Evolutionary conservation across 176 grass and related monocot species (phyloP).

Genomic region (Cenchrus fungigraminus): DNA sequence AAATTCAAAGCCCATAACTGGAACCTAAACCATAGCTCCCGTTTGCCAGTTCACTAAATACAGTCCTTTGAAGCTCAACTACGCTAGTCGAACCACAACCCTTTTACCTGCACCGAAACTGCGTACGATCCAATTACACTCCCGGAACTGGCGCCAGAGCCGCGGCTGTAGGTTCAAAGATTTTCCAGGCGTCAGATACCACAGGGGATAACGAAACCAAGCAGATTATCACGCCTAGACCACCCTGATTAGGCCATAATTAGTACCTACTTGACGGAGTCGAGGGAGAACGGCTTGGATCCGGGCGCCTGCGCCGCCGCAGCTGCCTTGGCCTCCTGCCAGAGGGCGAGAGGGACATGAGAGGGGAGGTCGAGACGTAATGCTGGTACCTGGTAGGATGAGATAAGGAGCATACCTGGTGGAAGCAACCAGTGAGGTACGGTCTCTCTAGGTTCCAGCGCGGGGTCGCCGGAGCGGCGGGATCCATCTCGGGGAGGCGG

Average conservation of each 20-base stretch:
- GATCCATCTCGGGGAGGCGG: slow-evolving; percentile 48
- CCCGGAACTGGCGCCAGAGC: slow-evolving; percentile 60
- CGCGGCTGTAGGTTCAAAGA: slow-evolving; percentile 52
- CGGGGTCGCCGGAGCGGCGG: slow-evolving; percentile 59
- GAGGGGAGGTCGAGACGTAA: not conserved
- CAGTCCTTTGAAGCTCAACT: not conserved
- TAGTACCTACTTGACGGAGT: slow-evolving; percentile 53
- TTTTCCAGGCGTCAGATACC: slow-evolving; percentile 36
- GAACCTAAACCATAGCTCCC: slow-evolving; percentile 37
- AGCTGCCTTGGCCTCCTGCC: slow-evolving; percentile 67
- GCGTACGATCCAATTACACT: slow-evolving; percentile 88
- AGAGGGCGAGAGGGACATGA: slow-evolving; percentile 16
- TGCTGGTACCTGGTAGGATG: not conserved
- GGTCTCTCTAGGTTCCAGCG: slow-evolving; percentile 92
- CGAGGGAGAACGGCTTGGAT: slow-evolving; percentile 72
- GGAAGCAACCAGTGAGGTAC: slow-evolving; percentile 88
- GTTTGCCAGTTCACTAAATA: not conserved
- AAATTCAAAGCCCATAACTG: not conserved
- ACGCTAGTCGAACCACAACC: not conserved
- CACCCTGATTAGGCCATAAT: not conserved
- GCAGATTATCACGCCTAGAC: not conserved
- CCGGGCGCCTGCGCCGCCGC: slow-evolving; percentile 44
- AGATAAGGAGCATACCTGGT: slow-evolving; percentile 59
- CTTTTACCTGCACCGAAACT: slow-evolving; percentile 80
- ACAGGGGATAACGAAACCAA: not conserved